Conservation (phyloP, 208 protist genomes). For the Leishmania major region DNA sequence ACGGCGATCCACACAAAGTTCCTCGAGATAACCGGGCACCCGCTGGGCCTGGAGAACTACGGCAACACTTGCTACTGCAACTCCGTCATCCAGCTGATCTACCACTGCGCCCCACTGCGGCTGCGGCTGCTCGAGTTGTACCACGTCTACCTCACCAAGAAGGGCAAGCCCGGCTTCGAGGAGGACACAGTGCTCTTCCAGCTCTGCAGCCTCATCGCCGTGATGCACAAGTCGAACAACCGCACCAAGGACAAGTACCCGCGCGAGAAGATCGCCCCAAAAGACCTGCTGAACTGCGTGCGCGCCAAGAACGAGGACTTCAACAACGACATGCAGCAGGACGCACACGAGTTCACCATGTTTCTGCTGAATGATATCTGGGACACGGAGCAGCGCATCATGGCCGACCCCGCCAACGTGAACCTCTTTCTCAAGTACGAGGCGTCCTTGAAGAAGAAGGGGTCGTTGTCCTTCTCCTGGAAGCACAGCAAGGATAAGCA, state of each 20-base stretch:
- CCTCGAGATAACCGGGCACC: conserved; percentile 75
- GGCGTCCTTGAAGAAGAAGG: conserved; percentile 44
- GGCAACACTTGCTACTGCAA: conserved; percentile 94
- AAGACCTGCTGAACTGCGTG: conserved; percentile 53
- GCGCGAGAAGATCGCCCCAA: conserved; percentile 46
- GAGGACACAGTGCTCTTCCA: conserved; percentile 64
- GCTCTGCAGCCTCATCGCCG: conserved; percentile 68
- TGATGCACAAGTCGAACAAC: conserved; percentile 91
- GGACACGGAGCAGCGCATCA: conserved; percentile 77
- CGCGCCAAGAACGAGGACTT: conserved; percentile 63
- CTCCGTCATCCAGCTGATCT: conserved; percentile 89
- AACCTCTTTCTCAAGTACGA: conserved; percentile 50
- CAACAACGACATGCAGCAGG: conserved; percentile 84
- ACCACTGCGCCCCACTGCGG: conserved; percentile 88
- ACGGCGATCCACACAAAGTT: conserved; percentile 60
- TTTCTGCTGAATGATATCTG: conserved; percentile 89
- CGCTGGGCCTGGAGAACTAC: conserved; percentile 89
- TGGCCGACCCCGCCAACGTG: conserved; percentile 64
- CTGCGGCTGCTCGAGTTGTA: conserved; percentile 76
- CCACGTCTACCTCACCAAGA: conserved; percentile 57
- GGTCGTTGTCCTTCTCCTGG: conserved; percentile 44
- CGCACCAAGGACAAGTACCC: conserved; percentile 36
- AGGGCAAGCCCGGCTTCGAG: conserved; percentile 63
- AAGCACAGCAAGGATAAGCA: conserved; percentile 38
- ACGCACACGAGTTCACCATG: conserved; percentile 91